Evolutionary conservation across 148 eudicot genomes (phyloP).

Genomic region (Fagopyrum tataricum): DNA sequence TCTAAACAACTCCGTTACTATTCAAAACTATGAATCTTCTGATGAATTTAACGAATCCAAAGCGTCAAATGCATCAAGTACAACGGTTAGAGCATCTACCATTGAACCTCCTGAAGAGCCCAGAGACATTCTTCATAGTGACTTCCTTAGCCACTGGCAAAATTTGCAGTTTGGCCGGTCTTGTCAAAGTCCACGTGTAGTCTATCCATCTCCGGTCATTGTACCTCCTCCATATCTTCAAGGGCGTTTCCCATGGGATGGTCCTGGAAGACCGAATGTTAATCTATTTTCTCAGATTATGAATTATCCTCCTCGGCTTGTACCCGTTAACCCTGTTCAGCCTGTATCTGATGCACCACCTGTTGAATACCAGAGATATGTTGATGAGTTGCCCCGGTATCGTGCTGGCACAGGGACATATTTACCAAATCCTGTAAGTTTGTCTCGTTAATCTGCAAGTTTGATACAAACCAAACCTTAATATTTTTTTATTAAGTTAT

Average conservation of each 20-base stretch:
- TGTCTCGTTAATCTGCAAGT: background rate
- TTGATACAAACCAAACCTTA: too few species aligned
- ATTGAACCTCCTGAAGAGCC: slow-evolving; percentile 29
- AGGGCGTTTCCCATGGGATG: slow-evolving; percentile 68
- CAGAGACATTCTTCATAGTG: slow-evolving; percentile 73
- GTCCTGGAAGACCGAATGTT: slow-evolving; percentile 68
- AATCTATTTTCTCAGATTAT: slow-evolving; percentile 54
- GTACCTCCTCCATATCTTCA: slow-evolving; percentile 69
- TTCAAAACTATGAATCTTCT: slow-evolving; percentile 28
- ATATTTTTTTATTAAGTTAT: too few species aligned
- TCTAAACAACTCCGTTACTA: slow-evolving; percentile 28
- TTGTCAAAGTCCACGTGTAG: slow-evolving; percentile 50
- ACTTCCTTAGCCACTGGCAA: slow-evolving; percentile 81
- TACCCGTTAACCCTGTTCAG: slow-evolving; percentile 60
- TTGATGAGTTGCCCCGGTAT: slow-evolving; percentile 57
- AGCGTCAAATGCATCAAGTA: slow-evolving; percentile 23
- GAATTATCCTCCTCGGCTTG: slow-evolving; percentile 50
- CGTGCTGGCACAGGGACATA: slow-evolving; percentile 93
- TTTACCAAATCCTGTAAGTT: slow-evolving; percentile 76
- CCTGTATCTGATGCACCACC: slow-evolving; percentile 48
- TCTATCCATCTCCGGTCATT: slow-evolving; percentile 46
- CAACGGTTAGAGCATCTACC: slow-evolving; percentile 24
- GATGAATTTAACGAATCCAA: slow-evolving; percentile 32
- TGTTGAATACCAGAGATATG: slow-evolving; percentile 48
- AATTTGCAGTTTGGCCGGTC: slow-evolving; percentile 72